These are phyloP conservation scores for Parasarocladium wereldwijsianum DNA, from an alignment of 2,329 filamentous ascomycete genomes.

Conservation along the genomic window DNA sequence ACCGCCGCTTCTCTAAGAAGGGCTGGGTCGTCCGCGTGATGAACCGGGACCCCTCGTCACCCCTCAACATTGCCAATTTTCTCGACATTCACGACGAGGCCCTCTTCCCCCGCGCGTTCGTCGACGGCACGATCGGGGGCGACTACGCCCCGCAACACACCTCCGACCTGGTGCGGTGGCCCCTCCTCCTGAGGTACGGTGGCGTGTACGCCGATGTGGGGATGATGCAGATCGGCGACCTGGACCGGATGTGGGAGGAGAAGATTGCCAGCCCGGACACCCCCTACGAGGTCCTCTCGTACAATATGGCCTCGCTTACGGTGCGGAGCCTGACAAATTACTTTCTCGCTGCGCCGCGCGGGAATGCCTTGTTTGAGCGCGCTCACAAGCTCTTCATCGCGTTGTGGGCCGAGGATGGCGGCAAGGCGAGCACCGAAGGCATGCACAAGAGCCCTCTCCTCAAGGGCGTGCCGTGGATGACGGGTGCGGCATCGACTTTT, in stretches of 20 bases:
- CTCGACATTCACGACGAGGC: slow-evolving; percentile 27
- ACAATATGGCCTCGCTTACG: slow-evolving; percentile 21
- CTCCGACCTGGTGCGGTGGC: slow-evolving; percentile 42
- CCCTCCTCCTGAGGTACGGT: slow-evolving; percentile 39
- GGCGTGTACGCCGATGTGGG: slow-evolving; percentile 45
- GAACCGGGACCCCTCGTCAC: slow-evolving; percentile 26
- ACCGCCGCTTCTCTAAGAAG: slow-evolving; percentile 32
- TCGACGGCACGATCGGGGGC: slow-evolving; percentile 30
- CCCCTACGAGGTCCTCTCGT: slow-evolving; percentile 31
- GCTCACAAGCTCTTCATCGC: slow-evolving; percentile 34
- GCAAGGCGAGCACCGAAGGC: slow-evolving; percentile 32
- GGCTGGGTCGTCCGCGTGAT: slow-evolving; percentile 40
- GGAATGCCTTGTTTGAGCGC: slow-evolving; percentile 29
- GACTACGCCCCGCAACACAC: slow-evolving; percentile 36
- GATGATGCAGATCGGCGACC: slow-evolving; percentile 39
- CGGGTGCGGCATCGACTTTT: slow-evolving; percentile 7
- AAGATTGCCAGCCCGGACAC: slow-evolving; percentile 30
- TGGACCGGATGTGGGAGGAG: slow-evolving; percentile 35
- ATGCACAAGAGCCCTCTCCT: slow-evolving; percentile 33
- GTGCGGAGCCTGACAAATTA: slow-evolving; percentile 30
- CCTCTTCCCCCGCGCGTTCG: slow-evolving; percentile 34
- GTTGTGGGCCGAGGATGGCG: slow-evolving; percentile 30
- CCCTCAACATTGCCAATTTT: slow-evolving; percentile 31
- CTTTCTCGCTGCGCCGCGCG: slow-evolving; percentile 23
- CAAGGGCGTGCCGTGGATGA: slow-evolving; percentile 24